A percentile compares a stretch with the other conserved stretches of the same genome.
Evolutionary conservation across 257 asterid genomes (phyloP).

Genomic region (Lithospermum erythrorhizon): DNA sequence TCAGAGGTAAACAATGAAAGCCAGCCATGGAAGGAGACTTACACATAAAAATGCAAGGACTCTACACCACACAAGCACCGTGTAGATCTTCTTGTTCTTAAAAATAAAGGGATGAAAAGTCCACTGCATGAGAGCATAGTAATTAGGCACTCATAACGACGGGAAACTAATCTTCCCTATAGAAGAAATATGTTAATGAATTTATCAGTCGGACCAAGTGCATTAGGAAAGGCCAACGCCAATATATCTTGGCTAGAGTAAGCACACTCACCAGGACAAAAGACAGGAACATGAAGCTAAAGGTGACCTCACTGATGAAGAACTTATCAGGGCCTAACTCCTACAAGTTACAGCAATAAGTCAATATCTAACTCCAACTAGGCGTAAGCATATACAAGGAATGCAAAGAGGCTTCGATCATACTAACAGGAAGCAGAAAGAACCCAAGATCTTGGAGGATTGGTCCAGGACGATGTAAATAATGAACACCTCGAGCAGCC

Average conservation of each 20-base stretch:
- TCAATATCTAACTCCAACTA: conserved; percentile 13
- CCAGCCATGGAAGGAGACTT: conserved; percentile 10
- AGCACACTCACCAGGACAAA: conserved; percentile 66
- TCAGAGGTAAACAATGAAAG: neutral
- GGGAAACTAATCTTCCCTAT: neutral
- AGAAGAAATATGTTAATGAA: neutral
- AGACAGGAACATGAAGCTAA: conserved; percentile 61
- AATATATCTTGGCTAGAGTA: neutral
- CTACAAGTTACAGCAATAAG: conserved; percentile 36
- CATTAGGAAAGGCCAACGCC: neutral
- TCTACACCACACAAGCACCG: conserved; percentile 95
- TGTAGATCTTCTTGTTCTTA: conserved; percentile 85
- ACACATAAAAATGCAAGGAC: conserved; percentile 68
- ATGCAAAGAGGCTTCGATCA: neutral
- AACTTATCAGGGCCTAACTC: conserved; percentile 84
- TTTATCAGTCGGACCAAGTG: neutral
- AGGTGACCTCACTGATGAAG: conserved; percentile 79
- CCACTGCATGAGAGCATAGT: conserved; percentile 61
- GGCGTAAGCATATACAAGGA: neutral
- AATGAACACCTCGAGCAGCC: conserved; percentile 94
- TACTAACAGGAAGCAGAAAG: conserved; percentile 74
- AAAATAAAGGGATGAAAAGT: conserved; percentile 91
- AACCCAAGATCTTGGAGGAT: conserved; percentile 81
- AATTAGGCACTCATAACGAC: neutral
- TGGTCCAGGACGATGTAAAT: conserved; percentile 89